These are phyloP conservation scores for Boletus reticulatus DNA, from an alignment of 768 basidiomycete species.

Conservation along the genomic window DNA sequence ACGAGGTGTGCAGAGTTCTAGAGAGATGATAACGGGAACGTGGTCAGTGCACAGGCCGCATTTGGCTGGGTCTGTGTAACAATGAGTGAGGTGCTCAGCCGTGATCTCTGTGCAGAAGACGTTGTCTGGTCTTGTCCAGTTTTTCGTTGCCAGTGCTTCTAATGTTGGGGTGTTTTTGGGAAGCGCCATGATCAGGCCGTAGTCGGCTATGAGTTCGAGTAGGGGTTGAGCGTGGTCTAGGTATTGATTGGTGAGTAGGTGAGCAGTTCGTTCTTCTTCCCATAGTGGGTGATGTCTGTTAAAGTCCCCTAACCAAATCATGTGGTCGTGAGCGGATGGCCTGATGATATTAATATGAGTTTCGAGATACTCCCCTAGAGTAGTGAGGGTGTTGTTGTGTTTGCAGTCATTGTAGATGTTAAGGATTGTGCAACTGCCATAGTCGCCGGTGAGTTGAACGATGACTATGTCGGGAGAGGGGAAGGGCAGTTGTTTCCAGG, in stretches of 20 bases:
- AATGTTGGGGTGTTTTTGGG: constrained; percentile 37
- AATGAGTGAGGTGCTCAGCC: neutral
- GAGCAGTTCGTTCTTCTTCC: constrained; percentile 21
- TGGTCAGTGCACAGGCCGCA: constrained; percentile 4
- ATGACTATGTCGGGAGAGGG: neutral
- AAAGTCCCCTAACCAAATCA: constrained; percentile 28
- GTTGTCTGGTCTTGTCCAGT: constrained; percentile 18
- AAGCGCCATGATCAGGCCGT: constrained; percentile 35
- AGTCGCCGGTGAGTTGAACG: neutral
- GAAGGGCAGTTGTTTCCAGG: neutral
- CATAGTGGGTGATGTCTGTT: constrained; percentile 34
- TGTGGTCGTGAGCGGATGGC: constrained; percentile 3
- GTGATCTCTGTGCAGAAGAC: constrained; percentile 4
- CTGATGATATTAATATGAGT: neutral
- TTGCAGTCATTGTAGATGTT: neutral
- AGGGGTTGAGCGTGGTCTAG: neutral
- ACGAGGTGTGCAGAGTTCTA: neutral
- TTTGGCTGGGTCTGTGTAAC: neutral
- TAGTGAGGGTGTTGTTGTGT: neutral
- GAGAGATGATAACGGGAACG: neutral
- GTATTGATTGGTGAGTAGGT: constrained; percentile 20
- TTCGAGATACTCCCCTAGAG: neutral
- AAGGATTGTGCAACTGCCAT: neutral
- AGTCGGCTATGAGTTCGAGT: neutral
- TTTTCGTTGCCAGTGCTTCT: constrained; percentile 23